Evolutionary conservation across 352 stramenopile species (phyloP).

Genomic region (Albugo candida): DNA sequence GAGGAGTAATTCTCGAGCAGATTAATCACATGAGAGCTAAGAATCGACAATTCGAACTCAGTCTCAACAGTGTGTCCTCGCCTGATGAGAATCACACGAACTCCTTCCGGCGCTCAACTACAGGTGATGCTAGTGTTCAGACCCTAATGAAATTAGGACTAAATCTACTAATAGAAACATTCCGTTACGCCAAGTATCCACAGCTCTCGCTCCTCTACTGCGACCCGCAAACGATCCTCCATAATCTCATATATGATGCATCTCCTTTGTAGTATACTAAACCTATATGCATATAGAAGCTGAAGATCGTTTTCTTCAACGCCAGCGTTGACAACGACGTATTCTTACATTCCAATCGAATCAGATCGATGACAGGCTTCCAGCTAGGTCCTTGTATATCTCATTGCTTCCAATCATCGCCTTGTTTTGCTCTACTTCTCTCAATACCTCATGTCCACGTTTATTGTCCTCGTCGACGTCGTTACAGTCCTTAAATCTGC

Average conservation of each 20-base stretch:
- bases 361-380: too few species aligned
- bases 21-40: conserved; percentile 27
- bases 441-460: too few species aligned
- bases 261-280: conserved; percentile 80
- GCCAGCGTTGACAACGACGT: conserved; percentile 96
- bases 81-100: conserved; percentile 81
- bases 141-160: conserved; percentile 94
- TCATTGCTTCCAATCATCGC: too few species aligned
- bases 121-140: conserved; percentile 23
- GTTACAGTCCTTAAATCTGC: too few species aligned
- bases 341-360: too few species aligned
- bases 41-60: conserved; percentile 96
- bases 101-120: conserved; percentile 33
- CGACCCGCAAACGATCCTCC: conserved; percentile 83
- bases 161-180: conserved; percentile 82
- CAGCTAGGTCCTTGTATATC: too few species aligned
- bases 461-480: too few species aligned
- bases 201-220: conserved; percentile 87
- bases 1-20: conserved; percentile 29
- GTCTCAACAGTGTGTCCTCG: conserved; percentile 99
- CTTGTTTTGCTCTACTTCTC: too few species aligned
- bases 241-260: conserved; percentile 89
- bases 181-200: conserved; percentile 41
- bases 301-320: conserved; percentile 92
- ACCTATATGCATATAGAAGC: conserved; percentile 83